phyloP scores from a whole-genome alignment of 805 yeast genomes.

The Starmerella stigmatis region DNA sequence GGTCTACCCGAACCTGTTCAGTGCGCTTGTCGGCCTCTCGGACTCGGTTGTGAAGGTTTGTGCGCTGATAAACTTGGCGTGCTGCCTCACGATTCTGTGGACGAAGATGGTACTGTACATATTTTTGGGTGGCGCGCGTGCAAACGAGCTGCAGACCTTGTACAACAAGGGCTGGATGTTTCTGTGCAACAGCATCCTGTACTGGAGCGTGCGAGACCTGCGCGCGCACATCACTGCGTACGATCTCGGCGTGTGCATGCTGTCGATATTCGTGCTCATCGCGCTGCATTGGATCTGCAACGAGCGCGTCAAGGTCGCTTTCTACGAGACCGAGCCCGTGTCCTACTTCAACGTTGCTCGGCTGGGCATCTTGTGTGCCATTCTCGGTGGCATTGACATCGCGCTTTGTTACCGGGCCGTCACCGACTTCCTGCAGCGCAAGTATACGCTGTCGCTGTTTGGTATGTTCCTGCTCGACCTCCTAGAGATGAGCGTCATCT shows the following conservation, averaged over 20 bases:
- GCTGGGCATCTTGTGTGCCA: slow-evolving; percentile 29
- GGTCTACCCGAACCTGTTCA: slow-evolving; percentile 41
- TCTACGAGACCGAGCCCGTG: slow-evolving; percentile 34
- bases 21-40: slow-evolving; percentile 42
- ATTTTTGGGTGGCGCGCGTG: slow-evolving; percentile 64
- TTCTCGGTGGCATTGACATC: slow-evolving; percentile 39
- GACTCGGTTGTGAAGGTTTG: slow-evolving; percentile 43
- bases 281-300: slow-evolving; percentile 66
- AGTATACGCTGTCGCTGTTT: slow-evolving; percentile 11
- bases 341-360: slow-evolving; percentile 5
- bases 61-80: slow-evolving; percentile 29
- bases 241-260: slow-evolving; percentile 32
- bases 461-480: slow-evolving; percentile 39
- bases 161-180: slow-evolving; percentile 53
- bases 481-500: slow-evolving; percentile 53
- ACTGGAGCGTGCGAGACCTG: slow-evolving; percentile 14
- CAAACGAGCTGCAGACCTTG: slow-evolving; percentile 52
- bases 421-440: slow-evolving; percentile 3
- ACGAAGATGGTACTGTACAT: slow-evolving; percentile 44
- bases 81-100: slow-evolving; percentile 24
- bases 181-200: slow-evolving; percentile 42
- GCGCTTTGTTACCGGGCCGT: slow-evolving; percentile 29
- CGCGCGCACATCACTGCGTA: slow-evolving; percentile 11
- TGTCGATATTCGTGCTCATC: slow-evolving; percentile 34
- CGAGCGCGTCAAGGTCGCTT: slow-evolving; percentile 30